phyloP scores from a whole-genome alignment of 73 alveolate genomes.

The Breviolum minutum region DNA sequence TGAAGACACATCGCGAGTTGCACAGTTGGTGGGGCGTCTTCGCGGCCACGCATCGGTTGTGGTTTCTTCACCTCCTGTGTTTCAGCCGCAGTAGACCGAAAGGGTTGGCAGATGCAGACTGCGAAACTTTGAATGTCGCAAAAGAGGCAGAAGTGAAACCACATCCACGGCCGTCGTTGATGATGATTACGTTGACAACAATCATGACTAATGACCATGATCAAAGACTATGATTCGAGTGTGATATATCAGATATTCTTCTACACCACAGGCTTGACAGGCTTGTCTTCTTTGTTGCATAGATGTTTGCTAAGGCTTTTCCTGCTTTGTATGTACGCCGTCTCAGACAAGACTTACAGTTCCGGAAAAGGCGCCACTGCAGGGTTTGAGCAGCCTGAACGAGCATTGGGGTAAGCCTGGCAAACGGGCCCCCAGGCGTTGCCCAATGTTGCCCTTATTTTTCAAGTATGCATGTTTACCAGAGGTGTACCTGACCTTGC shows the following conservation, averaged over 20 bases:
- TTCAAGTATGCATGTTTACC: too few relatives aligned
- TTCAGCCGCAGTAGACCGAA: background rate
- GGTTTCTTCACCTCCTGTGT: constrained; percentile 41
- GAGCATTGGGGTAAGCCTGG: background rate
- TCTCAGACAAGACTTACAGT: background rate
- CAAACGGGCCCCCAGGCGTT: background rate
- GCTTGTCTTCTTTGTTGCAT: background rate
- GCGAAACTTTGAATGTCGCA: background rate
- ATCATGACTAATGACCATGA: background rate
- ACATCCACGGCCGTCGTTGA: too few relatives aligned
- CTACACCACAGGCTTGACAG: too few relatives aligned
- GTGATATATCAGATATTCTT: background rate
- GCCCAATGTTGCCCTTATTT: too few relatives aligned
- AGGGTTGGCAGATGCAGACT: background rate
- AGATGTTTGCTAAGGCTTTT: background rate
- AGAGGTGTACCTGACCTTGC: too few relatives aligned
- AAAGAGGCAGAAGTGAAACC: too few relatives aligned
- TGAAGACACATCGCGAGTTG: constrained; percentile 50
- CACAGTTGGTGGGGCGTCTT: constrained; percentile 74
- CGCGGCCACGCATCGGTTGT: constrained; percentile 61
- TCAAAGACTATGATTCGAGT: background rate
- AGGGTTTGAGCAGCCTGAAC: background rate
- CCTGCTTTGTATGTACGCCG: constrained; percentile 16
- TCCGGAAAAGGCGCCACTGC: background rate
- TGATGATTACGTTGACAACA: background rate